Base-by-base conservation (phyloP, 352 stramenopile genomes). In the Peronospora tabacina region DNA sequence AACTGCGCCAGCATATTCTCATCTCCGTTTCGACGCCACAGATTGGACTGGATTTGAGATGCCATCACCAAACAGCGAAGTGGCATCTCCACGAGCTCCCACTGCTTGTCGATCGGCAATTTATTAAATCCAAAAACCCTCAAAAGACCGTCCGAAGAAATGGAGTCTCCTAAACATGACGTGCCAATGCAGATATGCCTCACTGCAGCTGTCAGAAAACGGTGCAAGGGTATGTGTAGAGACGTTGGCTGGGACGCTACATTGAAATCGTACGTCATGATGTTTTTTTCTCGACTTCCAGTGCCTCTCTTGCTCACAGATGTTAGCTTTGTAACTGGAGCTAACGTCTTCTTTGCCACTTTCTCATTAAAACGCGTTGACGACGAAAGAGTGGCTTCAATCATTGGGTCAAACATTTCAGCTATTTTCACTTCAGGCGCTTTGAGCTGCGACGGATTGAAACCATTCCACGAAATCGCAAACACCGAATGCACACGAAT, bases 1-100 rank as follows among this genome's bases (percentile, higher is more conserved):
- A 94, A 44, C 63, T 94, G 83, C 2, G 83, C 82, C 45, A 92
- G 66, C 83, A 94, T 94, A 44, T 89, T 94, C 56, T 94, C 83
- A 52, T 94, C 83, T 29, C 83, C 83, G 41, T 94, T 94, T 20
- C 83, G 74, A 15, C 83, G 73, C 83, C 83, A 94, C 16, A 94
- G 40, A 22, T 90, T 91, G 11, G 81, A 86, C 37, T 94, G 83
- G 38, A 94, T 94, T 54, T 94, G 83, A 13, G 78, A 87, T 38
- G 78, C 73, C 81, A 94, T 91, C 15, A 90, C 83, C 9, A 94
- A 49, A 48, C 77, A 87, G 10, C 81, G 80, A 34, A 94, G 59
- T 4, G 83, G 83, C 62, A 89, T 70, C 38, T 94, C 83, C 7
- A 92, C 36, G 5, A 94, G 66, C 39, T 91, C 75, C 30, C 78